phyloP scores from a whole-genome alignment of 2,329 filamentous ascomycete species.

The Trichophaea hybrida region DNA sequence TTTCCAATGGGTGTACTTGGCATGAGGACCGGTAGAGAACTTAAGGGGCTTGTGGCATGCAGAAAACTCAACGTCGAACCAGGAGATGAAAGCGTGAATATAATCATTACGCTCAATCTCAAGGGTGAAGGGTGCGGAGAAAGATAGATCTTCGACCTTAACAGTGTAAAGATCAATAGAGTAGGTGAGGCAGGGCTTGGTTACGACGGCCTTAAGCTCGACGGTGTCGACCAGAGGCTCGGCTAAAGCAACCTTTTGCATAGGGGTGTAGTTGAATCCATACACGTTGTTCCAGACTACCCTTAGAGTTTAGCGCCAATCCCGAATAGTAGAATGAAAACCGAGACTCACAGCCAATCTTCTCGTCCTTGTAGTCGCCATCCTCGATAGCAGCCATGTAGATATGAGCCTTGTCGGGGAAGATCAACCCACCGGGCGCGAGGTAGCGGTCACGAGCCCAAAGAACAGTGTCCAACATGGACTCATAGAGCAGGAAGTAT shows the following conservation, averaged over 20 bases:
- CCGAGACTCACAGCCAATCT: constrained; percentile 76
- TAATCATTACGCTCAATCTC: constrained; percentile 76
- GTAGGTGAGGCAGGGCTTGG: constrained; percentile 71
- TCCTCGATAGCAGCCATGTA: constrained; percentile 96
- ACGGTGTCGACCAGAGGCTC: constrained; percentile 97
- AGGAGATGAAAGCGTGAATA: constrained; percentile 87
- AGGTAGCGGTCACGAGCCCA: constrained; percentile 93
- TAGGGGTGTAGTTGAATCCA: constrained; percentile 87
- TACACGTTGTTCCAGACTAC: constrained; percentile 99
- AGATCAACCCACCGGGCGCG: constrained; percentile 74
- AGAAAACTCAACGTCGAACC: constrained; percentile 98
- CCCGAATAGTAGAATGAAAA: not conserved
- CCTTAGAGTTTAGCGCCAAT: not conserved
- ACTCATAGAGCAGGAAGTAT: constrained; percentile 97
- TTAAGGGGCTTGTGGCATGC: constrained; percentile 95
- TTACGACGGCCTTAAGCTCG: constrained; percentile 91
- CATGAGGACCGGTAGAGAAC: constrained; percentile 94
- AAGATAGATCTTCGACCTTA: constrained; percentile 67
- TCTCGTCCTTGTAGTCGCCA: constrained; percentile 98
- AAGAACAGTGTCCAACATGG: constrained; percentile 95
- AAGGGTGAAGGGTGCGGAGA: constrained; percentile 64
- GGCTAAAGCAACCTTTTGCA: constrained; percentile 84
- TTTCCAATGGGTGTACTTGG: constrained; percentile 99
- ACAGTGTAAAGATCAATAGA: constrained; percentile 90
- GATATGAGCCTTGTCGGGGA: constrained; percentile 97